Evolutionary conservation across 306 rosid species (phyloP).

Genomic region (Vicia sativa): DNA sequence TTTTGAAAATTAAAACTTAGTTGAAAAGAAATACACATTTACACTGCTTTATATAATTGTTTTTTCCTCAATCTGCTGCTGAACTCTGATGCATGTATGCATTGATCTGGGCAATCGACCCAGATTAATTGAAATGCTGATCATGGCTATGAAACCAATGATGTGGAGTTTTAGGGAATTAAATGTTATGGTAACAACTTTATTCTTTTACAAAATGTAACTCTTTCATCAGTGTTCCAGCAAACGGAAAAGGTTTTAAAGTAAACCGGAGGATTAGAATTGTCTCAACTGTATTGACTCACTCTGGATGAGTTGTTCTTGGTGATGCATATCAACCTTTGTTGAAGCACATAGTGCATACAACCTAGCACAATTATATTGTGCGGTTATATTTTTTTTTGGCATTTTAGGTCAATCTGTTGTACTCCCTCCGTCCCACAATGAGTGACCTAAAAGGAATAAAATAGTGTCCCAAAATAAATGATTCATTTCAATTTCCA

Average conservation of each 20-base stretch:
- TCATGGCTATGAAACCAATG: neutral
- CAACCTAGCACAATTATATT: neutral
- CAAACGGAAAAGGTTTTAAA: slow-evolving; percentile 9
- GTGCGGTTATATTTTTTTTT: neutral
- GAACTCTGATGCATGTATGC: neutral
- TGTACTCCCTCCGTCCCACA: too few relatives aligned
- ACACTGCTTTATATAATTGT: neutral
- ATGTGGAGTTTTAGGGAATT: neutral
- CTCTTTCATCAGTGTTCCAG: neutral
- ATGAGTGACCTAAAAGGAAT: too few relatives aligned
- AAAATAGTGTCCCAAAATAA: too few relatives aligned
- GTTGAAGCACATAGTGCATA: neutral
- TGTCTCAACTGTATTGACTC: neutral
- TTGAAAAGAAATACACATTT: neutral
- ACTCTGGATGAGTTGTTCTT: slow-evolving; percentile 12
- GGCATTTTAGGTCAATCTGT: slow-evolving; percentile 4
- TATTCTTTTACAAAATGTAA: neutral
- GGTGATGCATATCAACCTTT: neutral
- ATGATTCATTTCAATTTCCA: too few relatives aligned
- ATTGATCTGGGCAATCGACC: too few relatives aligned
- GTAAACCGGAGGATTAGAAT: slow-evolving; percentile 1
- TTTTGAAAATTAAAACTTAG: neutral
- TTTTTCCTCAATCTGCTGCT: neutral
- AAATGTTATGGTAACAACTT: slow-evolving; percentile 15
- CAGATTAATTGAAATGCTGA: neutral